Percentiles rank a stretch among this genome's conserved stretches.
Evolutionary conservation across 495 filamentous ascomycete species (phyloP).

Genomic region (Penicillium steckii): DNA sequence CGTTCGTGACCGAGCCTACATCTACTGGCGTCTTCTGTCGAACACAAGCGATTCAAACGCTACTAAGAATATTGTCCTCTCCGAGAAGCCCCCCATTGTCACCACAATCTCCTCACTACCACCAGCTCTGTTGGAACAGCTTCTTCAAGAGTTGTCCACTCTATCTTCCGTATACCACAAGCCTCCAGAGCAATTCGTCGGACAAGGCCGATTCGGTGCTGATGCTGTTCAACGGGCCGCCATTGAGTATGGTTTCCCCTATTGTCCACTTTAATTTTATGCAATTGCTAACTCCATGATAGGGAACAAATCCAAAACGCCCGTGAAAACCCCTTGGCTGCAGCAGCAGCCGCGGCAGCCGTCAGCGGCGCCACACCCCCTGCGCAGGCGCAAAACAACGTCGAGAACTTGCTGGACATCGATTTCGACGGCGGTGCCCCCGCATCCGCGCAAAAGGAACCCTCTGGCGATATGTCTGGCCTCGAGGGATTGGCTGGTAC

Average conservation of each 20-base stretch:
- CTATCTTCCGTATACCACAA: slow-evolving; percentile 99
- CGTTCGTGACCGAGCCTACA: slow-evolving; percentile 93
- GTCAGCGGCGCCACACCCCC: slow-evolving; percentile 52
- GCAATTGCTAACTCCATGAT: slow-evolving; percentile 10
- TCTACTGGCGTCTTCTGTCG: slow-evolving; percentile 97
- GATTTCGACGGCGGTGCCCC: slow-evolving; percentile 96
- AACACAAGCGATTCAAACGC: slow-evolving; percentile 76
- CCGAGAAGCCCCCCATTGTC: slow-evolving; percentile 89
- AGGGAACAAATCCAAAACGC: slow-evolving; percentile 86
- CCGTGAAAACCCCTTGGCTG: slow-evolving; percentile 91
- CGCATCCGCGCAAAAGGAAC: slow-evolving; percentile 75
- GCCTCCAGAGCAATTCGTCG: slow-evolving; percentile 92
- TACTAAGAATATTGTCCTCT: slow-evolving; percentile 86
- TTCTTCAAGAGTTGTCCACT: slow-evolving; percentile 89
- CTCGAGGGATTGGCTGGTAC: slow-evolving; percentile 76
- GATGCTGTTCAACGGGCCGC: slow-evolving; percentile 94
- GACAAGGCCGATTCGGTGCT: slow-evolving; percentile 88
- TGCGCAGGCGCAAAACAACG: slow-evolving; percentile 65
- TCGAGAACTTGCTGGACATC: slow-evolving; percentile 95
- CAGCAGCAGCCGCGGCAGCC: slow-evolving; percentile 71
- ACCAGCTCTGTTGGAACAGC: slow-evolving; percentile 75
- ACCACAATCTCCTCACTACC: slow-evolving; percentile 90
- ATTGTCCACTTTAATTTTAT: not conserved
- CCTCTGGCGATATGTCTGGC: slow-evolving; percentile 59
- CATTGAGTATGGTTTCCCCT: slow-evolving; percentile 62